Base-by-base conservation (phyloP, 352 stramenopile genomes). In the Pythium rhizo-oryzae region DNA sequence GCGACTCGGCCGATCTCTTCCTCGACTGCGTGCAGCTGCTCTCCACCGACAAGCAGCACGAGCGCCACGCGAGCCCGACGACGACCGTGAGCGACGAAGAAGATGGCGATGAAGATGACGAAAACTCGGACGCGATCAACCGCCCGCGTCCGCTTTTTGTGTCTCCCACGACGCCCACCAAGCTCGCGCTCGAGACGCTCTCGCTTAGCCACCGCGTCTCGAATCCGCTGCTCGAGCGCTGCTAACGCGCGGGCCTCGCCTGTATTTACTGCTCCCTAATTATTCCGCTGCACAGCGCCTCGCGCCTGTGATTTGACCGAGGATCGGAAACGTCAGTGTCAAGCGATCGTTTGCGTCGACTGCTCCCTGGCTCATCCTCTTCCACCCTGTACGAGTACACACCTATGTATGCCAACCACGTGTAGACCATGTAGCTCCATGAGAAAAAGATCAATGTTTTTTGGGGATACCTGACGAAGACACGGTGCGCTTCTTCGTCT, bases 1-100 rank as follows among this genome's bases (percentile, higher is more conserved):
- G 86, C 64, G 80, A 94, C 67, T 92, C 84, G 46, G 82, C 80
- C 30, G 84, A 94, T 67, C 74, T 94, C n/a, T 94, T 94, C 65
- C 74, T 94, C 21, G 84, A 92, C 71, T 94, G 85, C 51, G 76
- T 94, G 24, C 67, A 92, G 50, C 72, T 92, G 68, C 74, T 92
- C 25, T 89, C 84, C 5, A 72, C 69, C 15, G 44, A 51, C 44
- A 82, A 85, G 51, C 53, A 39, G 1, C 58, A 67, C 1, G 57
- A 52, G 6, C 41, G 47, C 58, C 61, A 25, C 16, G 25, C 59
- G 21, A 60, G 44, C 16, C 59, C 35, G 6, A 59, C 62, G 43
- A 62, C 53, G 19, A 64, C 39, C 25, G 55, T 18, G 54, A 44
- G 55, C 46, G 43, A 62, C 25, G 57, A 59, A 23, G 62, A 53